Conservation (phyloP, 345 rosid genomes). For the Linum trigynum region DNA sequence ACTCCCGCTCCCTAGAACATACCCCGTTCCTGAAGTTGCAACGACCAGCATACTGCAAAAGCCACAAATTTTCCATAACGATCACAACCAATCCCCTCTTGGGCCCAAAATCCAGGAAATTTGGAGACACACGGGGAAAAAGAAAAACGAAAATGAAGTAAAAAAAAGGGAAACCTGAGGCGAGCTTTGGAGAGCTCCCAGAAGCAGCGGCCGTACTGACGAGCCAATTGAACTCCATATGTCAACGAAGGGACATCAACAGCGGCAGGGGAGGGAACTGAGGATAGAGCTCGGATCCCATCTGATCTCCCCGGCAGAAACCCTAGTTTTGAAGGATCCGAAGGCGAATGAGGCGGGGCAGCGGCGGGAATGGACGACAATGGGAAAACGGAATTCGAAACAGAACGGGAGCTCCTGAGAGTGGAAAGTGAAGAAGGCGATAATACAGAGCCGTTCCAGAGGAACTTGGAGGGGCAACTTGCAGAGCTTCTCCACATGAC, state of each 20-base stretch:
- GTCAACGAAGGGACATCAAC: conserved; percentile 23
- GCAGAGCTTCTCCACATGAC: neutral
- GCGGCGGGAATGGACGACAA: conserved; percentile 18
- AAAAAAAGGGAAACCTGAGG: conserved; percentile 47
- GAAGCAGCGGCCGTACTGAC: conserved; percentile 69
- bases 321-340: conserved; percentile 26
- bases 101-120: neutral
- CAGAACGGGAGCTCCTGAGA: neutral
- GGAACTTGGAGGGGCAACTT: neutral
- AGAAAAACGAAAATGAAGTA: neutral
- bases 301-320: conserved; percentile 23
- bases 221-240: conserved; percentile 26
- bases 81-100: neutral
- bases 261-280: conserved; percentile 19
- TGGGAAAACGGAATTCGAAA: neutral
- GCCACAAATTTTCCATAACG: neutral
- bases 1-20: conserved; percentile 63
- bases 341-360: conserved; percentile 14
- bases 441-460: neutral
- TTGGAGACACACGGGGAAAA: neutral
- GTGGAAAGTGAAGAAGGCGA: neutral
- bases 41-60: conserved; percentile 72
- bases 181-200: conserved; percentile 97
- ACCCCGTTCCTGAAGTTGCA: conserved; percentile 97
- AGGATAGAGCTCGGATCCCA: conserved; percentile 24